A percentile compares a stretch with the other conserved stretches of the same genome.
phyloP scores from a whole-genome alignment of 1,139 yeast genomes.

The Blastobotrys elegans region DNA sequence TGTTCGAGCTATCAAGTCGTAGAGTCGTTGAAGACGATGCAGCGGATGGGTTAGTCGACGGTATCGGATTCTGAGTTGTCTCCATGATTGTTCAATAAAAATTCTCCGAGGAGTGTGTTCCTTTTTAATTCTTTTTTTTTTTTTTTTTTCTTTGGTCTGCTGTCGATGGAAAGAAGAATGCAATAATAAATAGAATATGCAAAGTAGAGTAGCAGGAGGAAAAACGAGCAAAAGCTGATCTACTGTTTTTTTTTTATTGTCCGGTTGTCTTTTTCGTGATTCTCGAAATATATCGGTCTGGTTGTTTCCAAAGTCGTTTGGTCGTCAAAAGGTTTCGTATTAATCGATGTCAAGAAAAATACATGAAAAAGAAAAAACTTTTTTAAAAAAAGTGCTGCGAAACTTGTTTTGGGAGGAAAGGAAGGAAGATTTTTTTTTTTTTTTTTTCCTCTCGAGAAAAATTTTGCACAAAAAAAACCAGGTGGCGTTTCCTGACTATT shows the following conservation, averaged over 20 bases:
- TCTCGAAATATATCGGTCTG: too few relatives aligned
- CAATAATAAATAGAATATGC: neutral
- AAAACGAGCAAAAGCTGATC: neutral
- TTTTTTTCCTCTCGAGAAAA: neutral
- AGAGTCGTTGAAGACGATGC: neutral
- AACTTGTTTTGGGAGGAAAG: neutral
- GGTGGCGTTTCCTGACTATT: neutral
- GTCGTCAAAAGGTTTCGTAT: neutral
- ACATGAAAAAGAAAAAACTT: slow-evolving; percentile 1
- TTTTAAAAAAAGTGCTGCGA: neutral
- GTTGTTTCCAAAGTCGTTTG: too few relatives aligned
- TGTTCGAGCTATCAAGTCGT: neutral
- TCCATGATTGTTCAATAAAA: neutral
- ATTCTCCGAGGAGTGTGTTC: neutral
- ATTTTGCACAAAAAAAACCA: neutral
- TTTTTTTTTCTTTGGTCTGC: neutral
- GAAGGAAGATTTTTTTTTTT: neutral
- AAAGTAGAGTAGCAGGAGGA: neutral
- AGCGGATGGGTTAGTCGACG: neutral
- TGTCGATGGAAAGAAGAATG: neutral
- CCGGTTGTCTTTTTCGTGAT: too few relatives aligned
- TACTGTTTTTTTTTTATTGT: too few relatives aligned
- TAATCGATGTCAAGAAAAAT: neutral
- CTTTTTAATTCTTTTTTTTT: neutral
- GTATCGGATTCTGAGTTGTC: neutral